Evolutionary conservation across 2,329 filamentous ascomycete genomes (phyloP).

Genomic region (Chaetomiaceae sp.): DNA sequence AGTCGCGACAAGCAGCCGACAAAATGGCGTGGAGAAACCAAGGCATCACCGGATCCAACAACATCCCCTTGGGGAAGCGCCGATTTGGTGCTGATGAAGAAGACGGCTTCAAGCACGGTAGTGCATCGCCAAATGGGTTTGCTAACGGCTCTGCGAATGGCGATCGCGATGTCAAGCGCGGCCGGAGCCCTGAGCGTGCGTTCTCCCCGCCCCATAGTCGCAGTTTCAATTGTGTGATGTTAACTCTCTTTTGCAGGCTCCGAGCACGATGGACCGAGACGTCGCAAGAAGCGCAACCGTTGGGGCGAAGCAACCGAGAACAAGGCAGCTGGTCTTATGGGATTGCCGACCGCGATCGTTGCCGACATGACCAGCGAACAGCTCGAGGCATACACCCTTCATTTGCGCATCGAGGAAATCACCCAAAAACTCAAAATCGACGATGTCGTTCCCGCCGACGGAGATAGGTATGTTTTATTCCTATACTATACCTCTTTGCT

Average conservation of each 20-base stretch:
- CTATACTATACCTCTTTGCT: background rate
- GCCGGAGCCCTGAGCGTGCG: conserved; percentile 83
- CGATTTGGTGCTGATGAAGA: conserved; percentile 60
- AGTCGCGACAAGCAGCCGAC: conserved; percentile 8
- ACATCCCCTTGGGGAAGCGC: conserved; percentile 86
- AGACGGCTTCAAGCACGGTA: conserved; percentile 13
- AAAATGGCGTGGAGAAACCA: conserved; percentile 65
- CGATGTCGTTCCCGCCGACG: conserved; percentile 95
- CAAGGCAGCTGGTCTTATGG: conserved; percentile 97
- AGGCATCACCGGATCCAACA: conserved; percentile 97
- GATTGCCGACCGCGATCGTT: conserved; percentile 90
- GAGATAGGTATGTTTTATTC: conserved; percentile 69
- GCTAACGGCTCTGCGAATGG: conserved; percentile 25
- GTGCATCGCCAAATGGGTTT: conserved; percentile 19
- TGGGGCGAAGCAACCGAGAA: conserved; percentile 98
- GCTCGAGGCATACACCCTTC: conserved; percentile 92
- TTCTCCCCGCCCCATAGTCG: conserved; percentile 19
- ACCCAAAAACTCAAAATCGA: conserved; percentile 99
- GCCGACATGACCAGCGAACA: conserved; percentile 98
- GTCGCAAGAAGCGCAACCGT: conserved; percentile 96
- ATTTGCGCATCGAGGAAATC: conserved; percentile 97
- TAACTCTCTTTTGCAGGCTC: conserved; percentile 38
- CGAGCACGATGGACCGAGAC: conserved; percentile 70
- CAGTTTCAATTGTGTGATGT: conserved; percentile 15
- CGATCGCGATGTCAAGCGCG: conserved; percentile 67